Base-by-base conservation (phyloP, 306 rosid species). In the Casuarina glauca region DNA sequence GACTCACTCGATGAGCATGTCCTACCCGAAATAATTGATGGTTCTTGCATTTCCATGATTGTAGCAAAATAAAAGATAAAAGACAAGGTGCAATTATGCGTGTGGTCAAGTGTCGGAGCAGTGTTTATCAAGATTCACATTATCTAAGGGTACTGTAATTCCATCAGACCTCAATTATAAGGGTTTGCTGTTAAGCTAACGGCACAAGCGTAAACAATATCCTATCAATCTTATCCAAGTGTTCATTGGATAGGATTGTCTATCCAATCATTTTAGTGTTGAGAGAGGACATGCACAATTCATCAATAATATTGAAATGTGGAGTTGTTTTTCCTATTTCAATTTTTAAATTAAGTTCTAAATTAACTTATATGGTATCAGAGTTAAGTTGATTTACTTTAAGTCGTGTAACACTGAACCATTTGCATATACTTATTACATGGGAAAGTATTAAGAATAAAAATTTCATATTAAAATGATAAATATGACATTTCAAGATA, bases 1-100 rank as follows among this genome's bases (percentile, higher is more conserved):
- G 91, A 84, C 89, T 86, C 70, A 84, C 80, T 82, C 73, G 80
- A 80, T 73, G 60, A 76, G 48, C 26, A 84, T 90, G 88, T 55
- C 97, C 97, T 93, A 92, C 93, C 89, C 73, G 72, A 82, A 79
- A 42, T 74, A 78, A 60, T 80, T 75, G 79, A 84, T 81, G 87
- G 93, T 84, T 87, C 88, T 87, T 62, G 84, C 84, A 80, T 82
- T n/a, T 87, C 79, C 36, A 79, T 87, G 77, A 83, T 79, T 72
- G 84, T 83, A 86, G 81, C 81, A 82, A 77, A 81, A 84, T 86
- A 20, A 84, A 83, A 77, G 82, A 83, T 86, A 84, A 72, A 85
- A 83, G 95, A 84, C 89, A 85, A 83, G 72, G 10, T 64, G 74
- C 87, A 82, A 78, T 80, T 75, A 80, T 84, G 82, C 78, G 63